Base-by-base conservation (phyloP, 2,329 filamentous ascomycete species). In the Neoarthrinium moseri region DNA sequence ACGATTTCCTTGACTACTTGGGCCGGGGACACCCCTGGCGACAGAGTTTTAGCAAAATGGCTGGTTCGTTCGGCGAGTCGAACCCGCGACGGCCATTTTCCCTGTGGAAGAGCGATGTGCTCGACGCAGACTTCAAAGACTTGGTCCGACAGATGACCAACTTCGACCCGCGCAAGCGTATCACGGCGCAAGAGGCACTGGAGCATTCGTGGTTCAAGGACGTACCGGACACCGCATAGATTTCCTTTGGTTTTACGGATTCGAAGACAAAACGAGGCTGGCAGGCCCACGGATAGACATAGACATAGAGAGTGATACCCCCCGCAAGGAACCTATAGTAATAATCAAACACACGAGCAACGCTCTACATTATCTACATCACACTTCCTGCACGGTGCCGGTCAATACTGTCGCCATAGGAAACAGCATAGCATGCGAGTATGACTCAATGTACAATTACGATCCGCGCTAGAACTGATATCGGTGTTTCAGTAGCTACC, bases 51-150 rank as follows among this genome's bases (percentile, higher is more conserved):
- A 57, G 62, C 38, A 60, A 65, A 30, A 61, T 70, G 38, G 55
- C 59, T 23, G 63, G 65, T 29, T 65, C 66, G 3, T 75, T 75
- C 46, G 62, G 64, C 43, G 47, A 64, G 36, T 58, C 64, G n/a
- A 68, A 68, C 51, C 71, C 70, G 1, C 61, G 69, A 17, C 59
- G 59, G 37, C 73, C 72, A 18, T 74, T 73, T 47, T 49, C 58
- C 21, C 50, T 66, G 35, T 72, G 68, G 67, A 61, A 68, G 49
- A 63, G 61, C 56, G 57, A 63, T 33, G 56, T 58, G 30, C 59
- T 69, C 42, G 69, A 76, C 39, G 46, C 50, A 12, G 57, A 60
- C 3, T 68, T 72, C 51, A 66, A 67, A 48, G 68, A 71, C 43
- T 55, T 72, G 21, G 59, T 72, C 49, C 41, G 47, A 40, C 54